Base-by-base conservation (phyloP, 805 yeast species). In the Blastobotrys attinorum region DNA sequence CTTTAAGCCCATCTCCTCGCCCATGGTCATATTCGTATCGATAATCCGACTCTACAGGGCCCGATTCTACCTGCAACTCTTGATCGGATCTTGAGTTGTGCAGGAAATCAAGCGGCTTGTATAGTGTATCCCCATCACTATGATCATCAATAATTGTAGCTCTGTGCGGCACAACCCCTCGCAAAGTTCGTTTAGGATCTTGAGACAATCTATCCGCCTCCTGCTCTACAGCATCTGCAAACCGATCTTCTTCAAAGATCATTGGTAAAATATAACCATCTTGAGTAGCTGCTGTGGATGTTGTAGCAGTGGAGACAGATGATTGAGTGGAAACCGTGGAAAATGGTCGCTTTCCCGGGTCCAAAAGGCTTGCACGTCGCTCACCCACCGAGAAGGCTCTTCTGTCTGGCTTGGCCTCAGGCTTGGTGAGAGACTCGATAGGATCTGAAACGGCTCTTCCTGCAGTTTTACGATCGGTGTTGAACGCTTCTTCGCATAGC, bases 171-270 rank as follows among this genome's bases (percentile, higher is more conserved):
- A n/a, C n/a, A n/a, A n/a, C n/a, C n/a, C n/a, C n/a, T n/a, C n/a
- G n/a, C n/a, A n/a, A n/a, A n/a, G n/a, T n/a, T 20, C 23, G 4
- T 39, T 42, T 16, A 38, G 38, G 23, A 25, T 25, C 31, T 25
- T 46, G 45, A 8, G 56, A 44, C 46, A 55, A 53, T 38, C 48
- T 31, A 21, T 61, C 61, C 39, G 61, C 52, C 42, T 61, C 67
- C 34, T 63, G 62, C 47, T 61, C 67, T 7, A 63, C 51, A 13
- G 66, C 64, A 42, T 61, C 66, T 2, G 66, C 64, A 45, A 64
- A 64, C 37, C 64, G 39, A 40, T 62, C 67, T 34, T 64, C 69
- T 39, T 65, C 69, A 40, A 65, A 65, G 21, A 64, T 62, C 65
- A 63, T 62, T 1, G 69, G 69, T 49, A 65, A 43, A 20, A 61